Conservation (phyloP, 129 eudicot species). For the Flaveria ramosissima region DNA sequence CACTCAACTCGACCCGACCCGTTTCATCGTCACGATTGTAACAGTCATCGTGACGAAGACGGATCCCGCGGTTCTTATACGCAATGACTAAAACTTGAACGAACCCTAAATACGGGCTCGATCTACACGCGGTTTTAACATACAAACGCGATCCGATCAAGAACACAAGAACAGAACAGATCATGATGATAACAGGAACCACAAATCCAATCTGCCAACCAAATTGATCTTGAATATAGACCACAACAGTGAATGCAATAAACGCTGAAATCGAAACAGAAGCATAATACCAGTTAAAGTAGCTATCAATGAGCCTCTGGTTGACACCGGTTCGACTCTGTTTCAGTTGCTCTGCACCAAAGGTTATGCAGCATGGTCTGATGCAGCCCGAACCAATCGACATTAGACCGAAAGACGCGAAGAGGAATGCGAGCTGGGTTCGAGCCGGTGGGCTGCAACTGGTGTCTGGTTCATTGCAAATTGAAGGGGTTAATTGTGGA, state of each 20-base stretch:
- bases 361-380: slow-evolving; percentile 61
- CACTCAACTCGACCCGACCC: neutral
- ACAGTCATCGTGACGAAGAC: slow-evolving; percentile 15
- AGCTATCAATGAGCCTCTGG: slow-evolving; percentile 45
- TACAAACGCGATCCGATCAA: slow-evolving; percentile 34
- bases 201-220: slow-evolving; percentile 53
- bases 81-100: slow-evolving; percentile 39
- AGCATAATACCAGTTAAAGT: slow-evolving; percentile 66
- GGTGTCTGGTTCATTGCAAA: slow-evolving; percentile 33
- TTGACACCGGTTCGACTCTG: slow-evolving; percentile 34
- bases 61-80: slow-evolving; percentile 21
- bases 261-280: slow-evolving; percentile 27
- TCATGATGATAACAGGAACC: slow-evolving; percentile 40
- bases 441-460: slow-evolving; percentile 41
- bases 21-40: slow-evolving; percentile 29
- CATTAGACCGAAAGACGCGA: slow-evolving; percentile 46
- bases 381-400: slow-evolving; percentile 62
- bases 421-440: slow-evolving; percentile 45
- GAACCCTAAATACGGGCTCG: slow-evolving; percentile 27
- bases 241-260: slow-evolving; percentile 44
- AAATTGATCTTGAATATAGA: slow-evolving; percentile 50
- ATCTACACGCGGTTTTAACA: neutral
- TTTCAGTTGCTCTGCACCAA: slow-evolving; percentile 61
- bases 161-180: slow-evolving; percentile 26
- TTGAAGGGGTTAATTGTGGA: slow-evolving; percentile 59